Percentiles rank a stretch among this genome's conserved stretches.
Evolutionary conservation across 225 moss, liverwort and hornwort genomes (phyloP).

Genomic region (Sphagnum tenellum): DNA sequence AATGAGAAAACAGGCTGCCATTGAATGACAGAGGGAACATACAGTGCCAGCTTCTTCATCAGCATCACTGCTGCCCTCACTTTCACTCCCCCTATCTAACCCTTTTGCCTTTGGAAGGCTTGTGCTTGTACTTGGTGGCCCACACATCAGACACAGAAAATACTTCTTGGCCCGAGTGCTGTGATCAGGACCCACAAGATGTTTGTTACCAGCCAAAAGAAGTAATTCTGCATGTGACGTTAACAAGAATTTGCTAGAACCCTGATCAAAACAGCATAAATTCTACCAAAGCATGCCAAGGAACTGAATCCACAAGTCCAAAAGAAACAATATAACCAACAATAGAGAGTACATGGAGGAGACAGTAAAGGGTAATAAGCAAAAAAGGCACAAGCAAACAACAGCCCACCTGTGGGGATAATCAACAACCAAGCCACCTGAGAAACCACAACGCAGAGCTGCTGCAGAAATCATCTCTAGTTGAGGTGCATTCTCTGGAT

Average conservation of each 20-base stretch:
- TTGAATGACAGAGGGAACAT: not conserved
- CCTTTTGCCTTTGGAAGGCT: slow-evolving; percentile 51
- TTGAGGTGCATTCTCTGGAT: slow-evolving; percentile 71
- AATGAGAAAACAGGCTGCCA: not conserved
- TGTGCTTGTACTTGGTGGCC: slow-evolving; percentile 52
- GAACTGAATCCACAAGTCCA: too few relatives aligned
- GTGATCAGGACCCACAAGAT: not conserved
- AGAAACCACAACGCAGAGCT: slow-evolving; percentile 85
- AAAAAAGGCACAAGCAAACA: not conserved
- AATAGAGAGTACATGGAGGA: too few relatives aligned
- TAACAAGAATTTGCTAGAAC: too few relatives aligned
- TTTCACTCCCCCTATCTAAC: slow-evolving; percentile 34
- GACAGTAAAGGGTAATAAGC: too few relatives aligned
- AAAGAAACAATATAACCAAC: too few relatives aligned
- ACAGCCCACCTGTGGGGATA: slow-evolving; percentile 62
- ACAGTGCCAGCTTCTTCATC: slow-evolving; percentile 39
- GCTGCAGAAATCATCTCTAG: slow-evolving; percentile 91
- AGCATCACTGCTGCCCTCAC: slow-evolving; percentile 37
- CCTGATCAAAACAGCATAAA: too few relatives aligned
- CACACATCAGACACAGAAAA: slow-evolving; percentile 63
- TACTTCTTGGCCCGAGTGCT: slow-evolving; percentile 89
- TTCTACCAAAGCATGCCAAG: too few relatives aligned
- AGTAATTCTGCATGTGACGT: too few relatives aligned
- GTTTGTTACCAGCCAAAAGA: too few relatives aligned
- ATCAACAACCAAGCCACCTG: slow-evolving; percentile 87